These are phyloP conservation scores for Ascochyta koolunga DNA, from an alignment of 2,329 filamentous ascomycete species.

Conservation along the genomic window DNA sequence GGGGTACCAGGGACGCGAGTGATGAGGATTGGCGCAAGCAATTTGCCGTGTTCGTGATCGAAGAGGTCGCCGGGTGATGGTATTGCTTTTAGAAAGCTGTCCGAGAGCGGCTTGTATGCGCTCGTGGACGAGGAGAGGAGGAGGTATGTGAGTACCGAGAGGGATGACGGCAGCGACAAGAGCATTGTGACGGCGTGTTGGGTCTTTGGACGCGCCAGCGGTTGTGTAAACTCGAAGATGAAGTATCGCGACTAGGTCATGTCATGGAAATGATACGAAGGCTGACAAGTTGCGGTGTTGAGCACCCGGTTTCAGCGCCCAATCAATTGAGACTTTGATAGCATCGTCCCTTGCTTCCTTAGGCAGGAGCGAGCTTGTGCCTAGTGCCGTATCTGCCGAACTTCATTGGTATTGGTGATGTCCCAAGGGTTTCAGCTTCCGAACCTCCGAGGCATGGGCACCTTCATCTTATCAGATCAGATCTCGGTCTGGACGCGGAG, in stretches of 20 bases:
- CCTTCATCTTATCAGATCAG: slow-evolving; percentile 38
- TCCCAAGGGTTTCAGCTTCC: slow-evolving; percentile 9
- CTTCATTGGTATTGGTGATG: slow-evolving; percentile 6
- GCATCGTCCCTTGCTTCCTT: slow-evolving; percentile 17
- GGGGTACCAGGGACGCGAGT: slow-evolving; percentile 87
- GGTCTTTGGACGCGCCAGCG: background rate
- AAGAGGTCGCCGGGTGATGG: slow-evolving; percentile 76
- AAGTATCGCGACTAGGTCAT: background rate
- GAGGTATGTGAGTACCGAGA: slow-evolving; percentile 20
- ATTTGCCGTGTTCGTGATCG: slow-evolving; percentile 73
- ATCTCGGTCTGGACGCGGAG: slow-evolving; percentile 19
- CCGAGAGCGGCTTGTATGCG: slow-evolving; percentile 70
- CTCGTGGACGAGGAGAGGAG: slow-evolving; percentile 28
- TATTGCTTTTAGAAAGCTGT: slow-evolving; percentile 73
- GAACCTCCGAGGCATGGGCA: slow-evolving; percentile 3
- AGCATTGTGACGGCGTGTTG: slow-evolving; percentile 20
- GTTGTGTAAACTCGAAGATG: background rate
- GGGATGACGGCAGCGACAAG: slow-evolving; percentile 18
- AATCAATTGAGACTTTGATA: slow-evolving; percentile 28
- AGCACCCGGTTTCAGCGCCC: slow-evolving; percentile 19
- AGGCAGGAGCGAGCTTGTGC: slow-evolving; percentile 15
- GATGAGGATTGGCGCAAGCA: slow-evolving; percentile 85
- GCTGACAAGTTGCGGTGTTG: background rate
- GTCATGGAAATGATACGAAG: background rate
- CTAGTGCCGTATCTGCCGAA: slow-evolving; percentile 27